phyloP scores from a whole-genome alignment of 768 basidiomycete genomes.

The Kockovaella imperatae region DNA sequence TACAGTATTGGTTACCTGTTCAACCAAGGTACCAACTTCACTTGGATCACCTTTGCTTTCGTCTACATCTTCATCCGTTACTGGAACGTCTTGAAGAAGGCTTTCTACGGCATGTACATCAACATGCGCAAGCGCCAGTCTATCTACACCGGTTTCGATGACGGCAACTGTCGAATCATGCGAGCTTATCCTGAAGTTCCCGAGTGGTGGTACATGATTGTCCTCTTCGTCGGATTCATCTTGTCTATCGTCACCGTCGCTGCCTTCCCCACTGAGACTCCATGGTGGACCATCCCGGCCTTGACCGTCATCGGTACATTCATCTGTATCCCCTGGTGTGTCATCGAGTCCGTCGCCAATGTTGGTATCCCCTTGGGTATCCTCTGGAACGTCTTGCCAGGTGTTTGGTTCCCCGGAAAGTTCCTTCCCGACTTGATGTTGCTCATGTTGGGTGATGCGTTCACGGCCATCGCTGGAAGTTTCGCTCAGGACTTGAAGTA shows the following conservation, averaged over 20 bases:
- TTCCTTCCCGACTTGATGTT: neutral
- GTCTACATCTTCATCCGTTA: constrained; percentile 4
- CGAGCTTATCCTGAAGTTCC: neutral
- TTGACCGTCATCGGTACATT: neutral
- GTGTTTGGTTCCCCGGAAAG: constrained; percentile 2
- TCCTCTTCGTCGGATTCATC: neutral
- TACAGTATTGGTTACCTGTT: neutral
- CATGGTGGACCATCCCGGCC: neutral
- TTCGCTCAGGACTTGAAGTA: neutral
- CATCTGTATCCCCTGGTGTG: neutral
- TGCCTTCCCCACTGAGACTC: constrained; percentile 1
- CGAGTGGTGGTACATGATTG: too few species aligned
- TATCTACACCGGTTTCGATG: neutral
- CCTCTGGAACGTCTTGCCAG: neutral
- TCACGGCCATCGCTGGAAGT: neutral
- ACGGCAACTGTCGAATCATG: constrained; percentile 1
- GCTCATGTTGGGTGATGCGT: neutral
- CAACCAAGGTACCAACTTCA: neutral
- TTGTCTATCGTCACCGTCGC: neutral
- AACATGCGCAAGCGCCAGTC: neutral
- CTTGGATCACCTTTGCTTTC: neutral
- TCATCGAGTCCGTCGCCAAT: neutral
- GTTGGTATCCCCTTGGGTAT: neutral
- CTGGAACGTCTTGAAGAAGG: neutral
- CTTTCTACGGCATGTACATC: neutral